phyloP scores from a whole-genome alignment of 2,329 filamentous ascomycete genomes.

The Ceratocystiopsis sp. region DNA sequence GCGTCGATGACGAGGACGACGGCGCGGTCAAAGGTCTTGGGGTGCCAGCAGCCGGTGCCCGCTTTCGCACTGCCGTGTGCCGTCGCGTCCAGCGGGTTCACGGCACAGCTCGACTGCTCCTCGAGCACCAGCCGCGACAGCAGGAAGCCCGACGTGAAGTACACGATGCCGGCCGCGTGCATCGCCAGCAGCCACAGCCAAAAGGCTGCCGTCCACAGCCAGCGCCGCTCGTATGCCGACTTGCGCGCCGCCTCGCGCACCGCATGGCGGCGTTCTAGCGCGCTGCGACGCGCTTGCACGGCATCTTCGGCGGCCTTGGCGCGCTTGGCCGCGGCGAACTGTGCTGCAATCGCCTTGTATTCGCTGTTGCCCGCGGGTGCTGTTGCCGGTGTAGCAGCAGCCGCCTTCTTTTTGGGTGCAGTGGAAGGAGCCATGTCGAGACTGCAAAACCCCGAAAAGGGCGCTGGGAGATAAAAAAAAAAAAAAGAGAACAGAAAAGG shows the following conservation, averaged over 20 bases:
- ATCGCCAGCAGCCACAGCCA: slow-evolving; percentile 55
- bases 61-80: no score
- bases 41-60: slow-evolving; percentile 75
- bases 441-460: background rate
- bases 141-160: slow-evolving; percentile 91
- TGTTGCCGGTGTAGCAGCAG: background rate
- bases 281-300: slow-evolving; percentile 10
- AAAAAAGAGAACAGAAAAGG: background rate
- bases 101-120: slow-evolving; percentile 52
- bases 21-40: slow-evolving; percentile 81
- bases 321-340: slow-evolving; percentile 36
- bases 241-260: slow-evolving; percentile 31
- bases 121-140: slow-evolving; percentile 70
- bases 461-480: background rate
- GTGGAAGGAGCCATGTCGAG: slow-evolving; percentile 9
- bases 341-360: slow-evolving; percentile 33
- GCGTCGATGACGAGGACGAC: slow-evolving; percentile 86
- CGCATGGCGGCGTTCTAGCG: slow-evolving; percentile 26
- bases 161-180: slow-evolving; percentile 66
- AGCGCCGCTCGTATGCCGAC: slow-evolving; percentile 32
- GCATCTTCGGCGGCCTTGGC: slow-evolving; percentile 26
- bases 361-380: slow-evolving; percentile 15
- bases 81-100: slow-evolving; percentile 44
- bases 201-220: slow-evolving; percentile 45
- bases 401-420: slow-evolving; percentile 10